Base-by-base conservation (phyloP, 2,329 filamentous ascomycete species). In the Lasiodiplodia citricola region DNA sequence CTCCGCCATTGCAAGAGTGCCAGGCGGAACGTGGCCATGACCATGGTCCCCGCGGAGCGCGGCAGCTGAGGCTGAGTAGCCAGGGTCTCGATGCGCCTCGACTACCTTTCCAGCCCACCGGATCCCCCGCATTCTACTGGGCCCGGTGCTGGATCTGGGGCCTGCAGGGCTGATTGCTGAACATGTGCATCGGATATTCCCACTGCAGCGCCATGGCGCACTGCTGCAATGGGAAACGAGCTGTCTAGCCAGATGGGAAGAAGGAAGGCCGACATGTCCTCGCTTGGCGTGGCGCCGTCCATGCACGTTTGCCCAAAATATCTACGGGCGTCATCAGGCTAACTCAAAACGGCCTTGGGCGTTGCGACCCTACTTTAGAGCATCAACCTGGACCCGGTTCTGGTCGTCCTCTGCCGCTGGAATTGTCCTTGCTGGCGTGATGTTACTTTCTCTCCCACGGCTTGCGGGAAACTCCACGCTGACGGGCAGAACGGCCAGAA, bases 21-120 rank as follows among this genome's bases (percentile, higher is more conserved):
- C 16, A 44, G 35, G 13, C 21, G 8, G 7, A 28, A 60, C 16
- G 37, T n/a, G 38, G 4, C 3, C 7, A 21, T 38, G 16, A 25
- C 37, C 38, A 21, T 47, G 44, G 60, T 31, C 47, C n/a, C 21
- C 44, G 23, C 60, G 13, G 47, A 18, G n/a, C 18, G 31, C 5
- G 38, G 47, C 25, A 13, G 28, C 28, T 18, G 58, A n/a, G 58
- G 60, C 60, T 64, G 60, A 50, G 60, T 4, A 37, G 21, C 41
- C 10, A 23, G 47, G 47, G 21, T 25, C 60, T 64, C 23, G 58
- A 37, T 63, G 58, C 58, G 58, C 47, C 60, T 52, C 60, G 60
- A 64, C 47, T 16, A 2, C 47, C 37, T 6, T 35, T 14, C 44
- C 60, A 38, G 21, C 13, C 44, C 21, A 64, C 25, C 60, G 60